Evolutionary conservation across 2,329 filamentous ascomycete genomes (phyloP).

Genomic region (Alternaria gansuensis): DNA sequence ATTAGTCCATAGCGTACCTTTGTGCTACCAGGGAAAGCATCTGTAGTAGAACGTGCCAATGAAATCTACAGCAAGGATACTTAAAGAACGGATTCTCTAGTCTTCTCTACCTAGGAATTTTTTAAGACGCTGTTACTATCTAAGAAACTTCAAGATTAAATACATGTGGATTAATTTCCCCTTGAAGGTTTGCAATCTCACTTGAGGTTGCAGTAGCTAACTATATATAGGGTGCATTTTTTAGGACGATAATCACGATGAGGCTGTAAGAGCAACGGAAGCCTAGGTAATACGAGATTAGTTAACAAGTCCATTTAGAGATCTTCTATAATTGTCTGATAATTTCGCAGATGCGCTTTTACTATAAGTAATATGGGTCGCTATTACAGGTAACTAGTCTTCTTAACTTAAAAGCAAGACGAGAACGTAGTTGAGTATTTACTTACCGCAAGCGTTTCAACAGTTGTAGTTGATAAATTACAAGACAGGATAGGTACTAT

Average conservation of each 20-base stretch:
- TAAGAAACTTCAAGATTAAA: accelerated
- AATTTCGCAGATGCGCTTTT: too few relatives aligned
- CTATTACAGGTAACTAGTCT: too few relatives aligned
- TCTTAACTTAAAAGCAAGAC: too few relatives aligned
- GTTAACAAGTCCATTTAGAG: too few relatives aligned
- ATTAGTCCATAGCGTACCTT: not conserved
- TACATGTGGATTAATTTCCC: not conserved
- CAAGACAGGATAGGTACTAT: too few relatives aligned
- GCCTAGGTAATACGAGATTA: too few relatives aligned
- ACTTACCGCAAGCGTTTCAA: too few relatives aligned
- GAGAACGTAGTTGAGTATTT: too few relatives aligned
- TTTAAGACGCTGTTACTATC: not conserved
- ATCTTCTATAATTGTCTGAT: too few relatives aligned
- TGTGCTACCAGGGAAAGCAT: not conserved
- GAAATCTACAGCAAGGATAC: accelerated
- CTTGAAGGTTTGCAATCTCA: accelerated
- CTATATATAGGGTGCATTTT: not conserved
- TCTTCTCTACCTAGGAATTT: not conserved
- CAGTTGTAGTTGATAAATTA: too few relatives aligned
- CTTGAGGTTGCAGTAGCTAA: not conserved
- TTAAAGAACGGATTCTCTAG: accelerated
- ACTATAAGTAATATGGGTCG: too few relatives aligned
- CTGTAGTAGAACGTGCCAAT: not conserved
- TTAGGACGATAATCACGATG: not conserved
- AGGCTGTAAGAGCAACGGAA: not conserved